Base-by-base conservation (phyloP, 2,329 filamentous ascomycete genomes). In the Emericellopsis atlantica region DNA sequence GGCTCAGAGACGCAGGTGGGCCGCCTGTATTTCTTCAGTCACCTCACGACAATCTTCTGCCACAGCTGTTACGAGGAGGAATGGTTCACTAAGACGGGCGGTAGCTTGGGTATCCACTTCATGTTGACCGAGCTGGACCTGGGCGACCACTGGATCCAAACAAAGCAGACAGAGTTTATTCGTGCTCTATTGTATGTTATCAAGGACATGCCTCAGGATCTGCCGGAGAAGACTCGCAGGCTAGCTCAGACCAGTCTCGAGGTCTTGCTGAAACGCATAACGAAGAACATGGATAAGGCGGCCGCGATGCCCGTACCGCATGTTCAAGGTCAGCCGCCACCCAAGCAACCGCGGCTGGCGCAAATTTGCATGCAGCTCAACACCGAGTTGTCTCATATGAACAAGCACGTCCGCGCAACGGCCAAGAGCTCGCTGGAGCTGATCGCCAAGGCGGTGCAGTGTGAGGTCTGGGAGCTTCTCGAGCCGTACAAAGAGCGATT, bases 51-150 rank as follows among this genome's bases (percentile, higher is more conserved):
- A 45, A 81, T 80, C 1, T 95, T 96, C 57, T 92, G 86, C 51
- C 92, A 98, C 57, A 88, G 86, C 48, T 98, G 92, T 58, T 89
- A 95, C 52, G 88, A 92, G 52, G 90, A 98, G 57, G 92, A 98
- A 53, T 99, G 93, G 92, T 98, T 95, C 55, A 89, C 89, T 40
- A 98, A 99, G 62, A 84, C 88, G 32, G 92, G 90, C 38, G 92
- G 92, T 32, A 89, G 84, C 41, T 66, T 90, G 16, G 93, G 93
- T 42, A 95, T 99, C 52, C 82, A 85, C 53, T 81, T 93, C 43
- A 66, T 98, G 43, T 80, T 90, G 26, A 90, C 85, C 2, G 82
- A 90, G 49, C 68, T 96, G 42, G 80, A 90, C 40, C 71, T 98
- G 37, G 87, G 87, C 34, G 84, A 93, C 52, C 58, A 67, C 1